Base-by-base conservation (phyloP, 352 stramenopile species). In the Aphanomyces astaci region DNA sequence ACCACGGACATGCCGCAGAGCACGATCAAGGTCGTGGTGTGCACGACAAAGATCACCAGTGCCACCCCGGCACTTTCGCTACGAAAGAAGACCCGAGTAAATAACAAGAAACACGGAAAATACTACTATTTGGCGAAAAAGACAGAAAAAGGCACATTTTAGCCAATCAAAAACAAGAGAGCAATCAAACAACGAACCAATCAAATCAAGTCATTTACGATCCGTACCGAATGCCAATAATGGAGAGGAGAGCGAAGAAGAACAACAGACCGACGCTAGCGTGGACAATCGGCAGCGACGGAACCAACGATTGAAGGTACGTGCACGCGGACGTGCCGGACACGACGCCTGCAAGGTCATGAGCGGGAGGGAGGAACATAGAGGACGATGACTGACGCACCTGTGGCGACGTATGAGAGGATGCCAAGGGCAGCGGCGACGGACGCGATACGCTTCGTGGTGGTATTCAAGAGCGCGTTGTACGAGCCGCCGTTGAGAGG, bases 401-500 rank as follows among this genome's bases (percentile, higher is more conserved):
- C 89, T 1, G 89, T 97, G 0, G 89, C 89, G 19, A 96, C 73
- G 79, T 97, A 97, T 7, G 86, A 89, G 64, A 97, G 79, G 59
- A 97, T 88, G 32, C 84, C 79, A 15, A 97, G 80, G 36, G 78
- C 84, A 9, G 89, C 89, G 2, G 87, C 86, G 10, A 94, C 75
- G 0, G 86, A 85, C 2, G 89, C 88, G n/a, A 91, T 77, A 40
- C 80, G 76, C 74, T 97, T 97, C 27, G 75, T 90, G 28, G 87
- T 96, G 22, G 86, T 90, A 75, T 97, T 96, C 9, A 97, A 67
- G 28, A 97, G 77, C 1, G 89, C 82, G 70, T 95, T 97, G 75
- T 96, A 97, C 10, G 86, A 89, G 19, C 89, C 89, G 10, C 89
- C 89, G 75, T 97, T 96, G 66, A 94, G 80, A 10, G 88, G 88